These are phyloP conservation scores for Neopestalotiopsis clavispora DNA, from an alignment of 2,329 filamentous ascomycete genomes.

Conservation along the genomic window DNA sequence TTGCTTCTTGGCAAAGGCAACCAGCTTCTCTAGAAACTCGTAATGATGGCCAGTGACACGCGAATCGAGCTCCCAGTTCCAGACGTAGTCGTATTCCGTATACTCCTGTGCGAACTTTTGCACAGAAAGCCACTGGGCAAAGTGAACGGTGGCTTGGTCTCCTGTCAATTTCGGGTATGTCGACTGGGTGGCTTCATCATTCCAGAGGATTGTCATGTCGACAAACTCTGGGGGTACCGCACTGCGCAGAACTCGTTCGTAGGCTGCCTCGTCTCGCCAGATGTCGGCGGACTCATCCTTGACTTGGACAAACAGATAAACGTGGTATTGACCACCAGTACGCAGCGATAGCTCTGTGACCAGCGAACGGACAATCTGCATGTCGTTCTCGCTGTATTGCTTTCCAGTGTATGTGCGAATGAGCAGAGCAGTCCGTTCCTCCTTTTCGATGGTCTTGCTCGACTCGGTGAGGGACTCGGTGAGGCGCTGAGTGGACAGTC, in stretches of 20 bases:
- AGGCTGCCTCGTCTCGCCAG: slow-evolving; percentile 62
- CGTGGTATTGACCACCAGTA: slow-evolving; percentile 80
- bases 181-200: slow-evolving; percentile 72
- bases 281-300: slow-evolving; percentile 65
- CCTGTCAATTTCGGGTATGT: slow-evolving; percentile 77
- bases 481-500: background rate
- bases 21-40: slow-evolving; percentile 72
- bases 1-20: slow-evolving; percentile 67
- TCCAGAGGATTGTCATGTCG: slow-evolving; percentile 76
- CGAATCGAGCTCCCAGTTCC: slow-evolving; percentile 89
- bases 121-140: slow-evolving; percentile 72
- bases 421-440: slow-evolving; percentile 72
- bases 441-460: slow-evolving; percentile 32
- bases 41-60: slow-evolving; percentile 83
- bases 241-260: slow-evolving; percentile 63
- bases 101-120: slow-evolving; percentile 78
- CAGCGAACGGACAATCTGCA: slow-evolving; percentile 78
- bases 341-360: slow-evolving; percentile 78
- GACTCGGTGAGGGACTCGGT: background rate
- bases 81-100: slow-evolving; percentile 80
- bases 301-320: slow-evolving; percentile 81
- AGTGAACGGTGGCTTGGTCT: slow-evolving; percentile 58
- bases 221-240: slow-evolving; percentile 73
- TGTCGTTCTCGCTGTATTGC: slow-evolving; percentile 78
- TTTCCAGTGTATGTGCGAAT: slow-evolving; percentile 79